phyloP scores from a whole-genome alignment of 192 early-diverging fungal species.

The Gonapodya sp. region DNA sequence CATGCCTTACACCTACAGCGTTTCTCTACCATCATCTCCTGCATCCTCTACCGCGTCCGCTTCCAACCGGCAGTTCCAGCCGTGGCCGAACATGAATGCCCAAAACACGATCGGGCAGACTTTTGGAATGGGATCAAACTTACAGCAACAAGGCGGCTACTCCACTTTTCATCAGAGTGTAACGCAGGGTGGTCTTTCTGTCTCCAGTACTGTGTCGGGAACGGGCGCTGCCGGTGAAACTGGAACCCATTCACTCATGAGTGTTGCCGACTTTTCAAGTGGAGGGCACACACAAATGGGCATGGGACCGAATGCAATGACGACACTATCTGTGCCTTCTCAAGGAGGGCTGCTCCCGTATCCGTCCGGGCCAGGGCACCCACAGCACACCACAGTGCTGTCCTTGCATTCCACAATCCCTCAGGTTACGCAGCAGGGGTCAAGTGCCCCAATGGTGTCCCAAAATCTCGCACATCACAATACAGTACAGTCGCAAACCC shows the following conservation, averaged over 20 bases:
- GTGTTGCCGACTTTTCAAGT: not conserved
- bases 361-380: not conserved
- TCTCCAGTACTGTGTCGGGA: not conserved
- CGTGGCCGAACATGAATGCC: not conserved
- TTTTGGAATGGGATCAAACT: not conserved
- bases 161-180: not conserved
- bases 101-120: not conserved
- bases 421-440: not conserved
- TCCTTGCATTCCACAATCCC: not conserved
- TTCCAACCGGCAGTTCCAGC: not conserved
- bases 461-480: not conserved
- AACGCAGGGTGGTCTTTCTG: too few relatives aligned
- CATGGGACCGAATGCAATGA: not conserved
- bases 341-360: not conserved
- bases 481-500: not conserved
- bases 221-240: not conserved
- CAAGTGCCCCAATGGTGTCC: not conserved
- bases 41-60: not conserved
- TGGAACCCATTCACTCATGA: not conserved
- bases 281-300: not conserved
- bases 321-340: not conserved
- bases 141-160: not conserved
- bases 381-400: not conserved
- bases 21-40: not conserved
- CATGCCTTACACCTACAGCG: constrained; percentile 1